Evolutionary conservation across 805 yeast species (phyloP).

Genomic region (Yarrowia porcina): DNA sequence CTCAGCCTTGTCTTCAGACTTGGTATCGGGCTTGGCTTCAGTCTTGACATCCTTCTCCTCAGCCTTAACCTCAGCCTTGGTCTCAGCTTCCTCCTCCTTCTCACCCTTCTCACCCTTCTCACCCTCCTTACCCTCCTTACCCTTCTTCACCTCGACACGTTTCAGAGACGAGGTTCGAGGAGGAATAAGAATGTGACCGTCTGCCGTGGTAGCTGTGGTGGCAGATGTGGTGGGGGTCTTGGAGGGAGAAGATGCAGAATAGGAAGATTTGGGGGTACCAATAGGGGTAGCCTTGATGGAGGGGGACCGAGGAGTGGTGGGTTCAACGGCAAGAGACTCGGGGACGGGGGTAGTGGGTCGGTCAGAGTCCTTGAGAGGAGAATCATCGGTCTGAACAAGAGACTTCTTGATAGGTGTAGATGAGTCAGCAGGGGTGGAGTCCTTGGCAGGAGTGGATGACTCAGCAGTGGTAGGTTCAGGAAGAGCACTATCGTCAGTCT

Average conservation of each 20-base stretch:
- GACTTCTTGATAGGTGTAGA: background rate
- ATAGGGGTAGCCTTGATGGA: background rate
- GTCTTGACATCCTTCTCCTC: constrained; percentile 27
- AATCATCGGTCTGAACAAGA: background rate
- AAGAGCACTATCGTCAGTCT: background rate
- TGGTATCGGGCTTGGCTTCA: constrained; percentile 32
- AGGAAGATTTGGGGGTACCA: background rate
- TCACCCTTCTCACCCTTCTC: constrained; percentile 16
- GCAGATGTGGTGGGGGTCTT: constrained; percentile 2
- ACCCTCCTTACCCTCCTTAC: constrained; percentile 24
- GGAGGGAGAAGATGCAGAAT: background rate
- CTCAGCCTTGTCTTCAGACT: constrained; percentile 25
- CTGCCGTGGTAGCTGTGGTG: background rate
- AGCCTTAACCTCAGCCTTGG: constrained; percentile 25
- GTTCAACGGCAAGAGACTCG: background rate
- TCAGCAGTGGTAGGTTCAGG: background rate
- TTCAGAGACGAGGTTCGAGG: constrained; percentile 15
- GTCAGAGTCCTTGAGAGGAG: background rate
- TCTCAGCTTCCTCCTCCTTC: constrained; percentile 25
- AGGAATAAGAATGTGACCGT: background rate
- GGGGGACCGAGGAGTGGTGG: background rate
- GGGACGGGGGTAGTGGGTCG: background rate
- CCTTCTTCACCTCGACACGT: constrained; percentile 12
- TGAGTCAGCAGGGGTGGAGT: background rate
- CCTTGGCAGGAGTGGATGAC: background rate